A percentile compares a stretch with the other conserved stretches of the same genome.
Evolutionary conservation across 2,329 filamentous ascomycete genomes (phyloP).

Genomic region (Lachnellula suecica): DNA sequence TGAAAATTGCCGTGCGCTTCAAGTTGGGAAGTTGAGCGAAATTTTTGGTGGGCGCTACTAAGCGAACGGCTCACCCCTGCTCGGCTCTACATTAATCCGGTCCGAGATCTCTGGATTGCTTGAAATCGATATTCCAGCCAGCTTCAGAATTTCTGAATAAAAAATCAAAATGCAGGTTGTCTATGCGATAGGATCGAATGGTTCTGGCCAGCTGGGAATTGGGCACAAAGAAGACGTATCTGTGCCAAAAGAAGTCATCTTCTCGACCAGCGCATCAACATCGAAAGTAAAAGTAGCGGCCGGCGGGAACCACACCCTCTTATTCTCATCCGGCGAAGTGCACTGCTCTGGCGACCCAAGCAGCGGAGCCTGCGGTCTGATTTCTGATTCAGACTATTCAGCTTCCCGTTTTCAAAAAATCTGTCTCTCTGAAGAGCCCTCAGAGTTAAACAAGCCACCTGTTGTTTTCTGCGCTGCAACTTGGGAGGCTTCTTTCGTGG

Average conservation of each 20-base stretch:
- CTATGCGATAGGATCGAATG: slow-evolving; percentile 74
- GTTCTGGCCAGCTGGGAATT: slow-evolving; percentile 72
- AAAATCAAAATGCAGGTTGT: slow-evolving; percentile 47
- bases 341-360: slow-evolving; percentile 64
- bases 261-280: slow-evolving; percentile 41
- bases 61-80: background rate
- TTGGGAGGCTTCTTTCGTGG: slow-evolving; percentile 73
- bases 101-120: background rate
- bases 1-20: slow-evolving; percentile 1
- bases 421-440: slow-evolving; percentile 14
- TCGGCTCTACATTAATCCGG: background rate
- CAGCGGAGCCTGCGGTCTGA: slow-evolving; percentile 52
- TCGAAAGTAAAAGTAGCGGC: slow-evolving; percentile 38
- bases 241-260: slow-evolving; percentile 60
- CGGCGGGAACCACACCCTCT: slow-evolving; percentile 85
- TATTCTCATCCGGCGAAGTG: slow-evolving; percentile 62
- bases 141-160: background rate
- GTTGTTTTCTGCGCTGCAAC: slow-evolving; percentile 62
- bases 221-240: slow-evolving; percentile 71
- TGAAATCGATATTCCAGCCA: background rate
- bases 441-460: slow-evolving; percentile 27
- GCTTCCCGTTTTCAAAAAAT: slow-evolving; percentile 20
- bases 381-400: slow-evolving; percentile 4
- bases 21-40: background rate
- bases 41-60: background rate